Conservation (phyloP, 1,284 basidiomycete species). For the Pseudozyma sp. region DNA sequence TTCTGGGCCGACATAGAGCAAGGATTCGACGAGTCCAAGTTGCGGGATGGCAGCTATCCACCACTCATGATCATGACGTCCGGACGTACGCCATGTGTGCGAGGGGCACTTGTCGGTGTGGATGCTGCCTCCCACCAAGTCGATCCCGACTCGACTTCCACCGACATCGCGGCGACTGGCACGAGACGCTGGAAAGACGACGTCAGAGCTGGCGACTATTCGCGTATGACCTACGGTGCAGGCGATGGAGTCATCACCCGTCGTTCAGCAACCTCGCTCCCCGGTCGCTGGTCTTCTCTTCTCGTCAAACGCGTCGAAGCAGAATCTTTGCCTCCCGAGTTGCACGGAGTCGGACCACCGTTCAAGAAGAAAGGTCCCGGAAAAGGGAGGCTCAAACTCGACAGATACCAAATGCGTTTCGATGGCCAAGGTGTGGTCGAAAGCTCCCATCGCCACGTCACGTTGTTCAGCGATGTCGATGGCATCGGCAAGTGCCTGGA, state of each 20-base stretch:
- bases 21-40: conserved; percentile 44
- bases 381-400: conserved; percentile 31
- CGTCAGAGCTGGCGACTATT: conserved; percentile 46
- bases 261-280: conserved; percentile 57
- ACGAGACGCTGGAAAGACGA: conserved; percentile 33
- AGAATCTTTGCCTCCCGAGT: conserved; percentile 9
- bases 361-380: conserved; percentile 8
- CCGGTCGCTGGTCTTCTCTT: conserved; percentile 45
- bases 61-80: conserved; percentile 64
- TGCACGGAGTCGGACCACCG: conserved; percentile 21
- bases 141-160: neutral
- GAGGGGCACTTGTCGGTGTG: conserved; percentile 60
- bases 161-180: neutral
- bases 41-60: conserved; percentile 53
- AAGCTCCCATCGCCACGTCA: conserved; percentile 59
- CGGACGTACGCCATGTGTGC: conserved; percentile 62
- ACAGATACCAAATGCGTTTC: conserved; percentile 25
- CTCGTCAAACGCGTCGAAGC: conserved; percentile 38
- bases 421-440: conserved; percentile 57
- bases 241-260: conserved; percentile 68
- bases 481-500: conserved; percentile 40
- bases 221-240: conserved; percentile 48
- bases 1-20: conserved; percentile 60
- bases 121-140: neutral
- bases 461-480: conserved; percentile 59